Conservation (phyloP, 352 stramenopile species). For the Elongisporangium senticosum region DNA sequence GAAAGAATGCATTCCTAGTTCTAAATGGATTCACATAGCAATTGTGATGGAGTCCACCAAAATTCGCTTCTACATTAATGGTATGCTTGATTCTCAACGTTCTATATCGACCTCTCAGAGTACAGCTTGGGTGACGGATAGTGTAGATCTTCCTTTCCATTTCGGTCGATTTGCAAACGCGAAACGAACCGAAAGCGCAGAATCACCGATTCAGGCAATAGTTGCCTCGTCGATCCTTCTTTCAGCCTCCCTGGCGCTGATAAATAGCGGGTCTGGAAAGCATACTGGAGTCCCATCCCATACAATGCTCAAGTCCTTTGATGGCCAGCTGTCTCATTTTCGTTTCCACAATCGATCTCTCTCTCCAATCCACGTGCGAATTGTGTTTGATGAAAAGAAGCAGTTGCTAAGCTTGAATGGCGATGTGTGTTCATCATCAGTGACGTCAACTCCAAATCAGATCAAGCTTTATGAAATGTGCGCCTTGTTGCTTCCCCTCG, state of each 20-base stretch:
- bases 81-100: slow-evolving; percentile 78
- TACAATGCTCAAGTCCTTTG: slow-evolving; percentile 34
- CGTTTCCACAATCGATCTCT: slow-evolving; percentile 88
- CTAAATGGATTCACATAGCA: slow-evolving; percentile 82
- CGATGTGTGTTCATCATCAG: background rate
- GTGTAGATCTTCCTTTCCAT: slow-evolving; percentile 41
- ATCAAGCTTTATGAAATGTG: slow-evolving; percentile 22
- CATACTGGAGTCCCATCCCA: too few species aligned
- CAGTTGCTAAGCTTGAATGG: background rate
- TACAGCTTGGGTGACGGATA: slow-evolving; percentile 18
- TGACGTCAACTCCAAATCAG: background rate
- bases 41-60: slow-evolving; percentile 84
- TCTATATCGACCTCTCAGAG: slow-evolving; percentile 34
- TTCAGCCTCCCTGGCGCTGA: too few species aligned
- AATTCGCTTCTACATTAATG: slow-evolving; percentile 89
- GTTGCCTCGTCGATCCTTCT: too few species aligned
- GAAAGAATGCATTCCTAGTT: slow-evolving; percentile 57
- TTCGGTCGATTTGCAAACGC: slow-evolving; percentile 33
- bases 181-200: too few species aligned
- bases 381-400: slow-evolving; percentile 85
- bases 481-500: slow-evolving; percentile 36
- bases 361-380: slow-evolving; percentile 89
- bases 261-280: too few species aligned
- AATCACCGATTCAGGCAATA: too few species aligned
- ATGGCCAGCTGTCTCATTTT: slow-evolving; percentile 82